Evolutionary conservation across 768 basidiomycete species (phyloP).

Genomic region (Agaricus blazei): DNA sequence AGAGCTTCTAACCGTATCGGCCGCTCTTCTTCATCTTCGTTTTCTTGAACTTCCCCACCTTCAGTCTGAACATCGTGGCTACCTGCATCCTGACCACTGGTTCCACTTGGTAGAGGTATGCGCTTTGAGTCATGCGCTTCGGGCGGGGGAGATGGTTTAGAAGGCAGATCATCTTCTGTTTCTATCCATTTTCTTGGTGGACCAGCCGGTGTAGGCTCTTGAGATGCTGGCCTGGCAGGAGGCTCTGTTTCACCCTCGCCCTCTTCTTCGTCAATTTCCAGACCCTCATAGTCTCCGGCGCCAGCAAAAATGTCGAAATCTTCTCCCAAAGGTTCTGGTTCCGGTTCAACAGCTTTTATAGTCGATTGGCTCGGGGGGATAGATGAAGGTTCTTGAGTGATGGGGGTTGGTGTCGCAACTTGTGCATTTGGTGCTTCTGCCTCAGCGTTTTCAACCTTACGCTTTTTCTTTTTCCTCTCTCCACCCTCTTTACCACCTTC

Average conservation of each 20-base stretch:
- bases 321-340: conserved; percentile 36
- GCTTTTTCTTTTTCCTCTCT: conserved; percentile 18
- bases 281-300: conserved; percentile 77
- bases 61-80: background rate
- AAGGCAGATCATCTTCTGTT: conserved; percentile 10
- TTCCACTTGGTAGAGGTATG: conserved; percentile 1
- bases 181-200: conserved; percentile 11
- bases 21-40: conserved; percentile 29
- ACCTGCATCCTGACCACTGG: conserved; percentile 8
- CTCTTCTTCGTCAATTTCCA: conserved; percentile 51
- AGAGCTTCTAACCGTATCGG: conserved; percentile 66
- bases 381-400: background rate
- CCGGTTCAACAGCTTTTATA: conserved; percentile 10
- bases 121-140: background rate
- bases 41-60: conserved; percentile 30
- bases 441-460: background rate
- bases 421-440: background rate
- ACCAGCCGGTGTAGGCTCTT: background rate
- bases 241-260: conserved; percentile 28
- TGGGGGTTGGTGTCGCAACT: conserved; percentile 15
- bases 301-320: conserved; percentile 87
- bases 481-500: conserved; percentile 17
- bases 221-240: background rate
- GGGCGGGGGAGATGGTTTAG: background rate
- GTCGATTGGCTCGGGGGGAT: conserved; percentile 11